Percentiles rank a stretch among this genome's conserved stretches.
phyloP scores from a whole-genome alignment of 768 basidiomycete species.

The Kwoniella botswanensis region DNA sequence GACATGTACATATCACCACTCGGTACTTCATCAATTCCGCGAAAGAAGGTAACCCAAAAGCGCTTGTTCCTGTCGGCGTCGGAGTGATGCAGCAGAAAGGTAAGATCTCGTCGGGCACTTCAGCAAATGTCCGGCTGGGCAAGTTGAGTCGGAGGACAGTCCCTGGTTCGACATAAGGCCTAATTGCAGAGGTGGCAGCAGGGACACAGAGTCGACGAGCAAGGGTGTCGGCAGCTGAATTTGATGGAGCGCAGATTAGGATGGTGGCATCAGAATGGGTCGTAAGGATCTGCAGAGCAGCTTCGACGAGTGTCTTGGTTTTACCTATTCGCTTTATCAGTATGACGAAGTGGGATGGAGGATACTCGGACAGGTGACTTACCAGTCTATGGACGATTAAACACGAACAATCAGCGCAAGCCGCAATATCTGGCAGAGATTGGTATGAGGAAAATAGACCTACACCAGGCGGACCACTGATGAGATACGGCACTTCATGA shows the following conservation, averaged over 20 bases:
- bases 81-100: slow-evolving; percentile 18
- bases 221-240: slow-evolving; percentile 58
- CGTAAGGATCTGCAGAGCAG: slow-evolving; percentile 53
- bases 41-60: slow-evolving; percentile 45
- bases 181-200: slow-evolving; percentile 19
- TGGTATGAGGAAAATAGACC: slow-evolving; percentile 3
- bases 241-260: slow-evolving; percentile 57
- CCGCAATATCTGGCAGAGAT: neutral
- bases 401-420: neutral
- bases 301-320: slow-evolving; percentile 54
- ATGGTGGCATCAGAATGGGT: slow-evolving; percentile 44
- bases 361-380: neutral
- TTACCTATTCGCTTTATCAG: slow-evolving; percentile 35
- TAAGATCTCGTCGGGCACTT: slow-evolving; percentile 47
- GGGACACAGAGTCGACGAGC: slow-evolving; percentile 45
- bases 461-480: slow-evolving; percentile 57
- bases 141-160: slow-evolving; percentile 55
- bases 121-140: slow-evolving; percentile 56
- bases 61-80: slow-evolving; percentile 26
- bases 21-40: slow-evolving; percentile 44
- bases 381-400: slow-evolving; percentile 9
- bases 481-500: slow-evolving; percentile 50
- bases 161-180: neutral
- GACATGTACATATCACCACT: slow-evolving; percentile 52
- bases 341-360: neutral